These are phyloP conservation scores for Phialophora expanda DNA, from an alignment of 2,329 filamentous ascomycete genomes.

Conservation along the genomic window DNA sequence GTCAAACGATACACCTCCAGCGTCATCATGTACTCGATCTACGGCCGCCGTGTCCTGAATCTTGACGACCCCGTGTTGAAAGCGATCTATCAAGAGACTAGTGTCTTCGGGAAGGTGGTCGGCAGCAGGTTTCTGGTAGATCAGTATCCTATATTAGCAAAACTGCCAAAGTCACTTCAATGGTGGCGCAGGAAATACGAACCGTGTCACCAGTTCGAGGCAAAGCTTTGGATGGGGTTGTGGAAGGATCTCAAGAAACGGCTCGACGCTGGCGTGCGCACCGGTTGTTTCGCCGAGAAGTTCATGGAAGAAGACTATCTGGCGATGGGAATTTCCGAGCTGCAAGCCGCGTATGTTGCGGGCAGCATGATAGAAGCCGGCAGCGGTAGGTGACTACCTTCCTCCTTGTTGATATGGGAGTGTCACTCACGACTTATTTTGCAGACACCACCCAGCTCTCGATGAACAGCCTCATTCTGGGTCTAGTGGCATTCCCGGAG, in stretches of 20 bases:
- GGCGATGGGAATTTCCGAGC: slow-evolving; percentile 44
- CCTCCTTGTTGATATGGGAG: slow-evolving; percentile 34
- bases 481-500: slow-evolving; percentile 7
- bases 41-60: slow-evolving; percentile 3
- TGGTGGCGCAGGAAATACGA: slow-evolving; percentile 22
- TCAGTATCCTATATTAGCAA: slow-evolving; percentile 29
- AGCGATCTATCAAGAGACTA: slow-evolving; percentile 12
- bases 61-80: slow-evolving; percentile 19
- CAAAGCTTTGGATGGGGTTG: slow-evolving; percentile 7
- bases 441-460: slow-evolving; percentile 42
- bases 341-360: slow-evolving; percentile 46
- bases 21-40: slow-evolving; percentile 10
- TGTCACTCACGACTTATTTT: slow-evolving; percentile 39
- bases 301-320: slow-evolving; percentile 31
- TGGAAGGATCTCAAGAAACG: slow-evolving; percentile 7
- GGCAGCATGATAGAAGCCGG: slow-evolving; percentile 38
- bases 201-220: slow-evolving; percentile 10
- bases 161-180: slow-evolving; percentile 27
- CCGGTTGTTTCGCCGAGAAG: slow-evolving; percentile 22
- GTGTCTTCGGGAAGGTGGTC: slow-evolving; percentile 8
- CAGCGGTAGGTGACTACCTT: slow-evolving; percentile 7
- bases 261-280: slow-evolving; percentile 2
- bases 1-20: slow-evolving; percentile 16
- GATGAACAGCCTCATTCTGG: slow-evolving; percentile 13
- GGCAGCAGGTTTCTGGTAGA: slow-evolving; percentile 24